These are phyloP conservation scores for Lyophyllum decastes DNA, from an alignment of 768 basidiomycete species.

Conservation along the genomic window DNA sequence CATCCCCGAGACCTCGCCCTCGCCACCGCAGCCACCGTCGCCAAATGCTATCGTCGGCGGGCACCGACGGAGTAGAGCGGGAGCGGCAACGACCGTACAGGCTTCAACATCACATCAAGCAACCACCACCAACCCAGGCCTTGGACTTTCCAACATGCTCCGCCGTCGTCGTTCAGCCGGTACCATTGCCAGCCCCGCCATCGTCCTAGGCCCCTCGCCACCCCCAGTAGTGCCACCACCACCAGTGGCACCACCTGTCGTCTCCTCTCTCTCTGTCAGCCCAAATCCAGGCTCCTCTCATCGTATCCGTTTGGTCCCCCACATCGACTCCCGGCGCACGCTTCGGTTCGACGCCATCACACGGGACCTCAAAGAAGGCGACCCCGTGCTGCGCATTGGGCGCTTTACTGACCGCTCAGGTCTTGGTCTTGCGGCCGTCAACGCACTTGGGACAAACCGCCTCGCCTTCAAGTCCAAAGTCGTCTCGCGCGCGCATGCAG, in stretches of 20 bases:
- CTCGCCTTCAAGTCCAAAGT: constrained; percentile 96
- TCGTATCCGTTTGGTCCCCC: constrained; percentile 92
- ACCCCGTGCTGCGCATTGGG: constrained; percentile 80
- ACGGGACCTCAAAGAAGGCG: constrained; percentile 75
- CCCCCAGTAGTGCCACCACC: constrained; percentile 11
- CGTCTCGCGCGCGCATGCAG: constrained; percentile 91
- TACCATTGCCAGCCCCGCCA: constrained; percentile 36
- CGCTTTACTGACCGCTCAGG: constrained; percentile 90
- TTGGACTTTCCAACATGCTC: constrained; percentile 62
- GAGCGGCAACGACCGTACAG: constrained; percentile 36
- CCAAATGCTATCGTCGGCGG: constrained; percentile 26
- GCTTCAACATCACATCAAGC: constrained; percentile 31
- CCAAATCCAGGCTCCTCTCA: constrained; percentile 32
- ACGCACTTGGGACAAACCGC: constrained; percentile 74
- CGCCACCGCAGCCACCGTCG: constrained; percentile 38
- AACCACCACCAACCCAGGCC: constrained; percentile 27
- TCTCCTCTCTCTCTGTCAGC: constrained; percentile 19
- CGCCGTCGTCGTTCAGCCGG: constrained; percentile 68
- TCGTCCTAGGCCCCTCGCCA: constrained; percentile 12
- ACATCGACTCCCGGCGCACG: constrained; percentile 87
- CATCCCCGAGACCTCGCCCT: constrained; percentile 45
- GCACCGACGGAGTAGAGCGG: constrained; percentile 26
- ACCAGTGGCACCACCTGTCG: constrained; percentile 21
- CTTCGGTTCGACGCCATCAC: constrained; percentile 92
- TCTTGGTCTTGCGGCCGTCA: constrained; percentile 61